phyloP scores from a whole-genome alignment of 1,139 yeast species.

The Geotrichum klebahnii region DNA sequence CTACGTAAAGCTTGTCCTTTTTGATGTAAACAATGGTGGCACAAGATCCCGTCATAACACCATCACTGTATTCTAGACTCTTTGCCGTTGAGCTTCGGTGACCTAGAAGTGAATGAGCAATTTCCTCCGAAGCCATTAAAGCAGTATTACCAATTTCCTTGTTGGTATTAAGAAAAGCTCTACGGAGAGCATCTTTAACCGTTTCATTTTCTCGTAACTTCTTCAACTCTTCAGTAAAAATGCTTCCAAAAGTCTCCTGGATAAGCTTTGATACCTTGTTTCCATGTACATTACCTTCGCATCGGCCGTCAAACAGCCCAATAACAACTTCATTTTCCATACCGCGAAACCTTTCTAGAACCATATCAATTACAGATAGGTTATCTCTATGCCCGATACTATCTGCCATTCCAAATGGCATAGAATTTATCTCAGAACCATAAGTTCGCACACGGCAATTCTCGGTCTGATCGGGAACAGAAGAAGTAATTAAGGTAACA shows the following conservation, averaged over 20 bases:
- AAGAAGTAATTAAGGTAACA: constrained; percentile 76
- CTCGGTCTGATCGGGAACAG: constrained; percentile 82
- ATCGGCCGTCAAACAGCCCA: constrained; percentile 83
- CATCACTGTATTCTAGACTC: constrained; percentile 50
- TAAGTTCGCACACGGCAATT: constrained; percentile 87
- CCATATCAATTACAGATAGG: constrained; percentile 76
- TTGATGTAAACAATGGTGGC: constrained; percentile 75
- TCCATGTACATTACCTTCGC: constrained; percentile 43
- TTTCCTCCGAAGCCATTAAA: constrained; percentile 36
- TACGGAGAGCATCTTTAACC: constrained; percentile 62
- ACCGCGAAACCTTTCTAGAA: constrained; percentile 86
- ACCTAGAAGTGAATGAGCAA: constrained; percentile 35
- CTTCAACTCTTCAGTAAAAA: constrained; percentile 60
- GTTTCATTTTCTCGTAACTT: constrained; percentile 47
- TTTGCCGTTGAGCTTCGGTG: constrained; percentile 39
- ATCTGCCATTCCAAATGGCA: constrained; percentile 91
- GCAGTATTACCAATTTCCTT: constrained; percentile 65
- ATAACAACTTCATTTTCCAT: constrained; percentile 66
- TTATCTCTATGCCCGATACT: constrained; percentile 65
- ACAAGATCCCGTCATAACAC: constrained; percentile 76
- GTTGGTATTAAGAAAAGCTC: constrained; percentile 74
- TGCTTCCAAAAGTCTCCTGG: constrained; percentile 64
- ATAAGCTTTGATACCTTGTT: constrained; percentile 68
- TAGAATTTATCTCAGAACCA: constrained; percentile 69
- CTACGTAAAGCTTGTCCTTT: constrained; percentile 67